Evolutionary conservation across 139 green algal genomes (phyloP).

Genomic region (Chlorella sp.): DNA sequence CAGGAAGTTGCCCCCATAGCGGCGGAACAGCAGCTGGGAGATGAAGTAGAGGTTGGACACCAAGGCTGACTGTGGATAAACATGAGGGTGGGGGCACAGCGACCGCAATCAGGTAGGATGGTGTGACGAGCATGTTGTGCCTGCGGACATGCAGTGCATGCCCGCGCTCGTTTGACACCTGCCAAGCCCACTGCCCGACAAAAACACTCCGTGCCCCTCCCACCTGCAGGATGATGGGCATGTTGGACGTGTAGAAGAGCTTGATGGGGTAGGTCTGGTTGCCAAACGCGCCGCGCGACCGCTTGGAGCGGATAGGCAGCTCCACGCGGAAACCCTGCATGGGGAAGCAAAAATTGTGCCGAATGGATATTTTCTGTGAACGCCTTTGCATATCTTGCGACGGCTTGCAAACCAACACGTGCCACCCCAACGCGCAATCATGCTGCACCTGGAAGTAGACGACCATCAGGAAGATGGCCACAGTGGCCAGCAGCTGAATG

Average conservation of each 20-base stretch:
- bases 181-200: too few species aligned
- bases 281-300: constrained; percentile 74
- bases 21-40: constrained; percentile 99
- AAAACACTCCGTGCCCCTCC: background rate
- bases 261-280: constrained; percentile 98
- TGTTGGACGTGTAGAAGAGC: constrained; percentile 99
- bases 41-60: constrained; percentile 99
- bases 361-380: too few species aligned
- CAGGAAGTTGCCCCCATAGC: constrained; percentile 94
- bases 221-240: constrained; percentile 99
- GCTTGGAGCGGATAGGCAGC: constrained; percentile 96
- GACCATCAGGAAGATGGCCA: constrained; percentile 97
- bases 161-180: too few species aligned
- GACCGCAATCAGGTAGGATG: too few species aligned
- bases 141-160: too few species aligned
- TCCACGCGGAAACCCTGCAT: constrained; percentile 97
- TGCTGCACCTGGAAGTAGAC: constrained; percentile 95
- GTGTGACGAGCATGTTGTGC: too few species aligned
- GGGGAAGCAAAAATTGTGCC: too few species aligned
- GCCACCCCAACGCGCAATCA: too few species aligned
- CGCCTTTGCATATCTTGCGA: too few species aligned
- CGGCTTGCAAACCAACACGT: too few species aligned
- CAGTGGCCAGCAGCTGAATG: constrained; percentile 96
- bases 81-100: too few species aligned
- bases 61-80: constrained; percentile 78